Conservation (phyloP, 768 basidiomycete genomes). For the Amylocystis lapponica region DNA sequence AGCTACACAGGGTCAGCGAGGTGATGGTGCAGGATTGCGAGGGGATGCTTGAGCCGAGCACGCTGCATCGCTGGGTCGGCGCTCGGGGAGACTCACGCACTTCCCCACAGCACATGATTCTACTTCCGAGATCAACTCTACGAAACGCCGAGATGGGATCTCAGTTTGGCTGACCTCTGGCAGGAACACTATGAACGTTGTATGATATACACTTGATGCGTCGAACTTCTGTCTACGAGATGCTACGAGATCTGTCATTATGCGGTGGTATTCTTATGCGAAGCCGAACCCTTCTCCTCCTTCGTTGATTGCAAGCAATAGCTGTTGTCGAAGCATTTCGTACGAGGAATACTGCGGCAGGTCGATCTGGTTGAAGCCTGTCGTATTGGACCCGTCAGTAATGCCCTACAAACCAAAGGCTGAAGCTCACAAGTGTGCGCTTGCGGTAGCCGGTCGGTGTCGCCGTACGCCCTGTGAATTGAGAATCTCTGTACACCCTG, state of each 20-base stretch:
- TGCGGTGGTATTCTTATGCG: slow-evolving; percentile 29
- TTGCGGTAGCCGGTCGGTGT: slow-evolving; percentile 78
- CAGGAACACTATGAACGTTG: too few relatives aligned
- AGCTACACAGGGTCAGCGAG: too few relatives aligned
- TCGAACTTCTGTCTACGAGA: neutral
- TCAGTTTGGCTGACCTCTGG: too few relatives aligned
- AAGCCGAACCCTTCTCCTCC: slow-evolving; percentile 96
- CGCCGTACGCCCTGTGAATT: slow-evolving; percentile 90
- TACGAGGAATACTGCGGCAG: slow-evolving; percentile 94
- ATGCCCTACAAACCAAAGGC: slow-evolving; percentile 3
- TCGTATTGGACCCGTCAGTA: slow-evolving; percentile 11
- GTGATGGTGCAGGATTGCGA: too few relatives aligned
- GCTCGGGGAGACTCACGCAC: too few relatives aligned
- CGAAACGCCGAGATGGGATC: too few relatives aligned
- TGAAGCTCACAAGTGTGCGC: slow-evolving; percentile 79
- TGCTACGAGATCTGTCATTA: slow-evolving; percentile 1
- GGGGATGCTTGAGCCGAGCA: too few relatives aligned
- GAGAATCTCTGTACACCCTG: slow-evolving; percentile 94
- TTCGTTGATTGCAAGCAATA: slow-evolving; percentile 91
- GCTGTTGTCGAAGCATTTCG: slow-evolving; percentile 89
- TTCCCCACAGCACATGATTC: too few relatives aligned
- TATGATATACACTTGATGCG: too few relatives aligned
- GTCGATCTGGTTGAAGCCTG: slow-evolving; percentile 93
- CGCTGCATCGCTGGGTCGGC: too few relatives aligned
- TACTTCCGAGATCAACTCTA: too few relatives aligned